Evolutionary conservation across 2,329 filamentous ascomycete species (phyloP).

Genomic region (Fusarium denticulatum): DNA sequence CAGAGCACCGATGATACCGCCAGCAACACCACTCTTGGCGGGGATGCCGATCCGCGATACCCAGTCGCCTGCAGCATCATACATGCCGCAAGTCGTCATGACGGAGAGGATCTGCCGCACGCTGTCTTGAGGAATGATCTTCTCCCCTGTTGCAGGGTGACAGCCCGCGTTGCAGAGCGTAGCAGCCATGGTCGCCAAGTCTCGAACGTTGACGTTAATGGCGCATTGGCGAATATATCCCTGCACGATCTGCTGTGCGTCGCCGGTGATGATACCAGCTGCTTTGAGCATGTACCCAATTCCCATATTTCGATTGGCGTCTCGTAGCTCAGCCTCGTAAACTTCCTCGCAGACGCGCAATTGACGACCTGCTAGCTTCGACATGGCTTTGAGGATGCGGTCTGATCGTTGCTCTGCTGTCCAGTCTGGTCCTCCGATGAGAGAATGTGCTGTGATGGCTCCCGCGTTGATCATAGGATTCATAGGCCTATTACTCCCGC

Average conservation of each 20-base stretch:
- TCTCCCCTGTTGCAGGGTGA: slow-evolving; percentile 47
- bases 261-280: slow-evolving; percentile 50
- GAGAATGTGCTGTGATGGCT: slow-evolving; percentile 48
- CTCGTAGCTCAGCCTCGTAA: slow-evolving; percentile 50
- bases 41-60: slow-evolving; percentile 52
- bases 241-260: slow-evolving; percentile 48
- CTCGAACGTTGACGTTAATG: slow-evolving; percentile 54
- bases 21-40: slow-evolving; percentile 50
- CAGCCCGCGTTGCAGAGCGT: slow-evolving; percentile 51
- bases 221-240: slow-evolving; percentile 54
- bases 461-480: slow-evolving; percentile 52
- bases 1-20: slow-evolving; percentile 47
- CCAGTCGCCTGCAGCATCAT: slow-evolving; percentile 53
- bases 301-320: slow-evolving; percentile 49
- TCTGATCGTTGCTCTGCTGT: slow-evolving; percentile 49
- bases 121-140: slow-evolving; percentile 49
- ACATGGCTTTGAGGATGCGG: slow-evolving; percentile 49
- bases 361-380: slow-evolving; percentile 49
- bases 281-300: slow-evolving; percentile 55
- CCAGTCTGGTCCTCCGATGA: slow-evolving; percentile 44
- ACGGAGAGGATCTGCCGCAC: slow-evolving; percentile 53
- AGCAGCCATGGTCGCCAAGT: slow-evolving; percentile 53
- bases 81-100: slow-evolving; percentile 56
- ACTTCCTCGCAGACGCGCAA: slow-evolving; percentile 51
- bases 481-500: slow-evolving; percentile 46